Evolutionary conservation across 2,329 filamentous ascomycete species (phyloP).

Genomic region (Pseudogymnoascus sp.): DNA sequence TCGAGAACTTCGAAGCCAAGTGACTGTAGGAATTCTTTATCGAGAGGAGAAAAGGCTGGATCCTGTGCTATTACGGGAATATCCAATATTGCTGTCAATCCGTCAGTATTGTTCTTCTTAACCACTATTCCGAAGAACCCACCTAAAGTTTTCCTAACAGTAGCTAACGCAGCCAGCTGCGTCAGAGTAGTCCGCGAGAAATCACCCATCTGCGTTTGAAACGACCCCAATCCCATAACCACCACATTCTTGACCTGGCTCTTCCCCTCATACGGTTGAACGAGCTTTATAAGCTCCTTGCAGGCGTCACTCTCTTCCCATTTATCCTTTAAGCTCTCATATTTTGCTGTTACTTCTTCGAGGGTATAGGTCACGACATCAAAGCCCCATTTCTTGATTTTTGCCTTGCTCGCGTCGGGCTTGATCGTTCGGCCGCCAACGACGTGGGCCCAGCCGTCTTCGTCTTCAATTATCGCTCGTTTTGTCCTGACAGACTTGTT

Average conservation of each 20-base stretch:
- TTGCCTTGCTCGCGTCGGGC: not conserved
- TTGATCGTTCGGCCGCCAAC: constrained; percentile 16
- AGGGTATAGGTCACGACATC: constrained; percentile 14
- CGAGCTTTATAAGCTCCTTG: constrained; percentile 12
- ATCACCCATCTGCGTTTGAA: constrained; percentile 24
- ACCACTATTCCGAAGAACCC: not conserved
- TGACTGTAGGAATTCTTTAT: constrained; percentile 22
- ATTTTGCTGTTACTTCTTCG: constrained; percentile 23
- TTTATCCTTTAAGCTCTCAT: constrained; percentile 18
- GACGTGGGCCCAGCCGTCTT: constrained; percentile 29
- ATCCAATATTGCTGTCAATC: not conserved
- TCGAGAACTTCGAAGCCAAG: constrained; percentile 22
- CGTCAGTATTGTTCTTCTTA: not conserved
- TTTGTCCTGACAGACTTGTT: constrained; percentile 22
- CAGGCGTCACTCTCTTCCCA: constrained; percentile 23
- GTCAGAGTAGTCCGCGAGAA: constrained; percentile 23
- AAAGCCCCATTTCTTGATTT: not conserved
- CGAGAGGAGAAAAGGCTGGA: constrained; percentile 25
- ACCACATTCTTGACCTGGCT: constrained; percentile 21
- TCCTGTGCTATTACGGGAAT: constrained; percentile 22
- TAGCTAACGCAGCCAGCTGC: constrained; percentile 25
- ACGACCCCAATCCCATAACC: constrained; percentile 25
- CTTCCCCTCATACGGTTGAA: constrained; percentile 7
- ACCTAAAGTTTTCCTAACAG: constrained; percentile 19
- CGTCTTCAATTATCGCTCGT: constrained; percentile 23